Conservation (phyloP, 805 yeast species). For the Starmerella stigmatis region DNA sequence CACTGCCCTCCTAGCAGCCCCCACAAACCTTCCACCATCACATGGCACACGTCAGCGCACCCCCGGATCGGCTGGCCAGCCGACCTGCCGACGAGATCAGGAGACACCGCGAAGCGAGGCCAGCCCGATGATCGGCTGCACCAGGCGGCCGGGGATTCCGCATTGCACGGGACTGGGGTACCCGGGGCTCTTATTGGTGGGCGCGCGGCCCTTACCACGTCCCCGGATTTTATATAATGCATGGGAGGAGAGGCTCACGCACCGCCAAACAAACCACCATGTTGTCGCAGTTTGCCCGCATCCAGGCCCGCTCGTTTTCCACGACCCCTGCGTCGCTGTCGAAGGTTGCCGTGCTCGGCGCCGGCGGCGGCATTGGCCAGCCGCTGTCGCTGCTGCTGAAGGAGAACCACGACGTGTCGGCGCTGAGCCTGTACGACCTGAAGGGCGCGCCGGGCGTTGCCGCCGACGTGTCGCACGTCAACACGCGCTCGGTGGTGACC, state of each 20-base stretch:
- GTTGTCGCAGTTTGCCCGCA: slow-evolving; percentile 14
- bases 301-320: slow-evolving; percentile 25
- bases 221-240: slow-evolving; percentile 7
- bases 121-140: background rate
- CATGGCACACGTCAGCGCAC: too few species aligned
- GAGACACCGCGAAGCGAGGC: too few species aligned
- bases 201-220: slow-evolving; percentile 7
- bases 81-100: too few species aligned
- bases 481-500: slow-evolving; percentile 78
- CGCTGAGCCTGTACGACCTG: slow-evolving; percentile 76
- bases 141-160: background rate
- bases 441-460: slow-evolving; percentile 95
- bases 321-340: slow-evolving; percentile 27
- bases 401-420: slow-evolving; percentile 78
- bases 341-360: slow-evolving; percentile 82
- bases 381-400: slow-evolving; percentile 75
- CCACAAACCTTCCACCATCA: too few species aligned
- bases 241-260: background rate
- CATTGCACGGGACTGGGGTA: background rate
- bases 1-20: too few species aligned
- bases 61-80: background rate
- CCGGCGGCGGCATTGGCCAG: slow-evolving; percentile 96
- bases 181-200: slow-evolving; percentile 3
- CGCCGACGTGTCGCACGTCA: slow-evolving; percentile 87
- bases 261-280: slow-evolving; percentile 5